A percentile compares a stretch with the other conserved stretches of the same genome.
phyloP scores from a whole-genome alignment of 2,329 filamentous ascomycete genomes.

The Coniochaeta ligniaria region DNA sequence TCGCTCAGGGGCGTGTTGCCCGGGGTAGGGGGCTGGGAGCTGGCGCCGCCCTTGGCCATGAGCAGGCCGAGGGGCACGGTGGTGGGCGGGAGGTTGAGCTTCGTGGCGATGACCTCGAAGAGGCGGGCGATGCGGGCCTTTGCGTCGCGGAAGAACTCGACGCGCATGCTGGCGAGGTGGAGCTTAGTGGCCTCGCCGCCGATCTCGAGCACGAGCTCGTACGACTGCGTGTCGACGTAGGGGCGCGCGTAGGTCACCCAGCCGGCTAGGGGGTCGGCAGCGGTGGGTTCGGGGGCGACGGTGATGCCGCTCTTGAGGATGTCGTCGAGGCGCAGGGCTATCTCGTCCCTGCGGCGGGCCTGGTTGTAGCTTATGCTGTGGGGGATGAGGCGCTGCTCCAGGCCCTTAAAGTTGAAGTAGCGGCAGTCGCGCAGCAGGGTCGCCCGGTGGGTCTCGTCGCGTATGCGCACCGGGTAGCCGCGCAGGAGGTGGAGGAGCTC shows the following conservation, averaged over 20 bases:
- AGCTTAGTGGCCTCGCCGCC: constrained; percentile 52
- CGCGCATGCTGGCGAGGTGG: constrained; percentile 37
- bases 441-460: constrained; percentile 67
- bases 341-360: constrained; percentile 61
- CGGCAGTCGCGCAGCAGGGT: constrained; percentile 78
- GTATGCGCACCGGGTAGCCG: constrained; percentile 75
- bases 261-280: constrained; percentile 23
- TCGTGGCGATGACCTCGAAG: constrained; percentile 74
- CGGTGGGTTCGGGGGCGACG: constrained; percentile 43
- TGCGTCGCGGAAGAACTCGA: constrained; percentile 66
- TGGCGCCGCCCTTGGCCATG: constrained; percentile 57
- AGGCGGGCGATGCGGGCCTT: constrained; percentile 65
- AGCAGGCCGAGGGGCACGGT: constrained; percentile 57
- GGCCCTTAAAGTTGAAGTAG: constrained; percentile 86
- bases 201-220: constrained; percentile 76
- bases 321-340: constrained; percentile 73
- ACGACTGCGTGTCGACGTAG: constrained; percentile 67
- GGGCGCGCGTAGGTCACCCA: constrained; percentile 79
- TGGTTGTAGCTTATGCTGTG: constrained; percentile 72
- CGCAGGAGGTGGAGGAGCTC: constrained; percentile 76
- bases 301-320: constrained; percentile 81
- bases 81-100: constrained; percentile 60
- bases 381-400: constrained; percentile 81
- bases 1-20: constrained; percentile 65
- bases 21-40: constrained; percentile 55